Percentiles rank a stretch among this genome's conserved stretches.
Conservation (phyloP, 352 stramenopile species). For the Phytophthora cryptogea region DNA sequence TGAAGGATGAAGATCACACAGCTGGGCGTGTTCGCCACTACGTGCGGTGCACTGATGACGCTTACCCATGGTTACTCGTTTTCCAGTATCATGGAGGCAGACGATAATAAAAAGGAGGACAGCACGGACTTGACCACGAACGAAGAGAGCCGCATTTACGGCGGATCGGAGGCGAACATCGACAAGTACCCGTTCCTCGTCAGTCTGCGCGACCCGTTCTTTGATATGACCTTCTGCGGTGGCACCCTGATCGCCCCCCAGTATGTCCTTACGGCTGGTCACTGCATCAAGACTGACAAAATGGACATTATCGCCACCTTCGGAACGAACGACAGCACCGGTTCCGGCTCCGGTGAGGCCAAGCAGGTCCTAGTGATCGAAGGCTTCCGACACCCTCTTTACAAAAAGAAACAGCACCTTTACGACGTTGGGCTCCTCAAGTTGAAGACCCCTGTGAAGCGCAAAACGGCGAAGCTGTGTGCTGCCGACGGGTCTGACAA, state of each 20-base stretch:
- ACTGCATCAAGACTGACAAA: constrained; percentile 55
- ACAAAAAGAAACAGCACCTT: constrained; percentile 37
- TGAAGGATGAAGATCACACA: constrained; percentile 29
- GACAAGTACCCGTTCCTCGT: constrained; percentile 57
- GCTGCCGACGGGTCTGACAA: constrained; percentile 50
- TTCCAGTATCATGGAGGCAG: neutral
- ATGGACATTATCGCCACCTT: constrained; percentile 31
- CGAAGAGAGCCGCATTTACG: constrained; percentile 33
- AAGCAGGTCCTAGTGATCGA: constrained; percentile 2
- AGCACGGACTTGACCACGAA: constrained; percentile 27
- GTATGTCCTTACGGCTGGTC: constrained; percentile 72
- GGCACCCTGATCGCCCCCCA: constrained; percentile 56
- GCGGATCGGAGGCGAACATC: constrained; percentile 15
- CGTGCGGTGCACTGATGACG: constrained; percentile 10
- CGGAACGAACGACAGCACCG: constrained; percentile 26
- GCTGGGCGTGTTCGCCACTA: constrained; percentile 15
- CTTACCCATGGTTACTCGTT: constrained; percentile 26
- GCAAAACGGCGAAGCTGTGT: constrained; percentile 41
- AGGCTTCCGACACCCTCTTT: constrained; percentile 31
- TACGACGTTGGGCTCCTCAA: constrained; percentile 66
- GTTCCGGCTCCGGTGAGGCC: constrained; percentile 4
- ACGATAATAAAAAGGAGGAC: neutral
- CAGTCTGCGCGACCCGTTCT: constrained; percentile 44
- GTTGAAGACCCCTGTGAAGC: constrained; percentile 42
- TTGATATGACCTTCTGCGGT: constrained; percentile 54